Evolutionary conservation across 2,329 filamentous ascomycete genomes (phyloP).

Genomic region (Penicillium sp.): DNA sequence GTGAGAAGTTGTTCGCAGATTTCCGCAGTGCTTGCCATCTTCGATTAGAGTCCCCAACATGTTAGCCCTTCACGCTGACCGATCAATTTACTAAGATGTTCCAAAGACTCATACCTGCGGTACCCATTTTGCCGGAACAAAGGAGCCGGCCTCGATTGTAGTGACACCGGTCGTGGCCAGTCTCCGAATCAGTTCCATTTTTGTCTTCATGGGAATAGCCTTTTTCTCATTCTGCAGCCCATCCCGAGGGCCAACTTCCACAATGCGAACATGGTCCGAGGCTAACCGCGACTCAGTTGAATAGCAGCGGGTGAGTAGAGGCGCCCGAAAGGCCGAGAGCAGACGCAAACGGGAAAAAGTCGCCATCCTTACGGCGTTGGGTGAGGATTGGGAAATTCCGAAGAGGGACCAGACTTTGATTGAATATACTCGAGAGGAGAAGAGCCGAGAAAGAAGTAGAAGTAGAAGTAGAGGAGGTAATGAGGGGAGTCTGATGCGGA

Average conservation of each 20-base stretch:
- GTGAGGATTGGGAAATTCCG: neutral
- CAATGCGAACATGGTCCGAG: constrained; percentile 54
- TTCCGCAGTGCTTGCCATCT: constrained; percentile 67
- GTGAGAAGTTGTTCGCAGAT: constrained; percentile 59
- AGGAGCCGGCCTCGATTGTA: constrained; percentile 56
- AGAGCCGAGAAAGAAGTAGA: constrained; percentile 7
- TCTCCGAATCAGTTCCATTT: constrained; percentile 51
- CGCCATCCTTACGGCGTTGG: constrained; percentile 28
- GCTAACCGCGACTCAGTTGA: constrained; percentile 45
- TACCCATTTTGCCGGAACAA: constrained; percentile 57
- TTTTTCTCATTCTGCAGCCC: constrained; percentile 57
- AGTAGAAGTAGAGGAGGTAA: constrained; percentile 6
- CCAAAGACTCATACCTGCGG: constrained; percentile 47
- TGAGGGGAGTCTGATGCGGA: constrained; percentile 30
- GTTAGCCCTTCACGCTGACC: neutral
- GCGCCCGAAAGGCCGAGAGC: constrained; percentile 30
- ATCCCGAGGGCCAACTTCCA: constrained; percentile 57
- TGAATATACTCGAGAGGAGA: constrained; percentile 3
- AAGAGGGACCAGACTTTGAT: neutral
- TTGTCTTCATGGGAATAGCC: constrained; percentile 50
- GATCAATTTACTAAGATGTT: neutral
- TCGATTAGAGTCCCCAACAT: neutral
- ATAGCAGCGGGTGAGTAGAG: constrained; percentile 30
- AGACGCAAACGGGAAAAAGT: constrained; percentile 30
- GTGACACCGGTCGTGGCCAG: constrained; percentile 52